These are phyloP conservation scores for Plantago rigida DNA, from an alignment of 305 asterid species.

Conservation along the genomic window DNA sequence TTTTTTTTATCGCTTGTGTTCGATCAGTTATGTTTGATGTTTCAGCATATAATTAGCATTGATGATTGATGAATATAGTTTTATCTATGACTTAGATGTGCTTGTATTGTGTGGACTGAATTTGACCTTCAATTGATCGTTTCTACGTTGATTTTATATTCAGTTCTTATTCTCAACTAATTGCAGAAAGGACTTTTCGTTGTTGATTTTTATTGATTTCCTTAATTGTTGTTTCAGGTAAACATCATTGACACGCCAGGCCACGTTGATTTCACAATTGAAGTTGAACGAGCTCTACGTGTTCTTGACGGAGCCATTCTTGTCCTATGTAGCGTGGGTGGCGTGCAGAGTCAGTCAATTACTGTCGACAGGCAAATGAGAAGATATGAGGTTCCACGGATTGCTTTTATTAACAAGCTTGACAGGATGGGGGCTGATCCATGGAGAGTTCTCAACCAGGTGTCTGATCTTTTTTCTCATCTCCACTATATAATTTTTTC, in stretches of 20 bases:
- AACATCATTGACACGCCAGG: conserved; percentile 97
- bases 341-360: conserved; percentile 95
- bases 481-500: background rate
- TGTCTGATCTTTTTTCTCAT: conserved; percentile 24
- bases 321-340: conserved; percentile 93
- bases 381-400: conserved; percentile 90
- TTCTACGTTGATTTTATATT: no score
- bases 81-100: no score
- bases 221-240: conserved; percentile 43
- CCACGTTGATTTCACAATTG: conserved; percentile 94
- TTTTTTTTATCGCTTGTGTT: no score
- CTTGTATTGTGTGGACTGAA: no score
- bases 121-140: no score
- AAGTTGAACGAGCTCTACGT: conserved; percentile 97
- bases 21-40: no score
- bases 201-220: conserved; percentile 16
- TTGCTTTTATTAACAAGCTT: conserved; percentile 90
- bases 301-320: conserved; percentile 97
- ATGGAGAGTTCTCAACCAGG: conserved; percentile 94
- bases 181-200: background rate
- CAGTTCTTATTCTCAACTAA: no score
- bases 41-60: no score
- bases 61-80: no score
- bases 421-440: conserved; percentile 99
- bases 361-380: conserved; percentile 98